Conservation (phyloP, 176 grass and related monocot species). For the Paspalum vaginatum region DNA sequence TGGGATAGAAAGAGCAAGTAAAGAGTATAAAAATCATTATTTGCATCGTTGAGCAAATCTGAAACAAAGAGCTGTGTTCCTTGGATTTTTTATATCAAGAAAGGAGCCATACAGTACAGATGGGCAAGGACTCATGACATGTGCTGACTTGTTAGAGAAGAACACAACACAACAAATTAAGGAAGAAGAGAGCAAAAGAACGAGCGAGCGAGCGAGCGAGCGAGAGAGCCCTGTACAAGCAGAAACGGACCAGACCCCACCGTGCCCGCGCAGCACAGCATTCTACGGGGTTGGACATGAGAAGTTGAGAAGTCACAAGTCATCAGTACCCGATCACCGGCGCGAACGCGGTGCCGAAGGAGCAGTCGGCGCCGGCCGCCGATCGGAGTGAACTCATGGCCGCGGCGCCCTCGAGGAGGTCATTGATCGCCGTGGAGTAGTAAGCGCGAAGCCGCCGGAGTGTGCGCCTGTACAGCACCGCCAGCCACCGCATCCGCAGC, state of each 20-base stretch:
- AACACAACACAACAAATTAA: neutral
- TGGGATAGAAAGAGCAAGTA: no score
- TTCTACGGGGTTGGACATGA: neutral
- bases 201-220: neutral
- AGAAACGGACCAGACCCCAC: neutral
- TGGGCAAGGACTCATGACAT: neutral
- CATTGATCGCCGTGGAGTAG: constrained; percentile 52
- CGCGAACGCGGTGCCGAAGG: constrained; percentile 64
- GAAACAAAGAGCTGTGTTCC: neutral
- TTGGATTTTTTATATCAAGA: neutral
- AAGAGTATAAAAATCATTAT: neutral
- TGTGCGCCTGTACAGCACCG: constrained; percentile 50
- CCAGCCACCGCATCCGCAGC: constrained; percentile 54
- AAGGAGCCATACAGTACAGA: neutral
- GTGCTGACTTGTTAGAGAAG: neutral
- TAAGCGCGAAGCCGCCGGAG: constrained; percentile 59
- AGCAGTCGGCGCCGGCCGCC: constrained; percentile 51
- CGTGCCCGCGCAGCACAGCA: neutral
- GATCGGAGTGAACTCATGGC: constrained; percentile 33
- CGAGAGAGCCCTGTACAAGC: neutral
- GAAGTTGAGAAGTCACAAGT: neutral
- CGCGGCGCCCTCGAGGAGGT: constrained; percentile 61
- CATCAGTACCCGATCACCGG: constrained; percentile 38
- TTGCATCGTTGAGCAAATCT: neutral
- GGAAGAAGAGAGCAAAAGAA: neutral